A percentile compares a stretch with the other conserved stretches of the same genome.
phyloP scores from a whole-genome alignment of 306 rosid species.

The Rosa rugosa region DNA sequence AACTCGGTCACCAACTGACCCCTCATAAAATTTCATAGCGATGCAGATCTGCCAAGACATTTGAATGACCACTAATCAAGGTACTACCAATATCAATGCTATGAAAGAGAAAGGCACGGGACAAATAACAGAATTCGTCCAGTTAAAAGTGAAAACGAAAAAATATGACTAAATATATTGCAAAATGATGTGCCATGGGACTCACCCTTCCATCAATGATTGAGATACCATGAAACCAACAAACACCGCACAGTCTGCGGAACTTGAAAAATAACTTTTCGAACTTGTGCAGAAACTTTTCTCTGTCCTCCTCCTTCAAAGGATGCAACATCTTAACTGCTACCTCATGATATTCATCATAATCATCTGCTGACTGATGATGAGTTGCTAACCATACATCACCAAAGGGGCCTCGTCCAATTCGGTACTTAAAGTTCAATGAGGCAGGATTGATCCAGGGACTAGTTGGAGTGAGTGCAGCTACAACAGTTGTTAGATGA shows the following conservation, averaged over 20 bases:
- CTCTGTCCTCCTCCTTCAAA: constrained; percentile 52
- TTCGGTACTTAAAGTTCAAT: constrained; percentile 71
- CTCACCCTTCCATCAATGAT: constrained; percentile 66
- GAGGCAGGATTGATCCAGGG: constrained; percentile 76
- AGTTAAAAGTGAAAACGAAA: background rate
- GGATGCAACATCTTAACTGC: constrained; percentile 73
- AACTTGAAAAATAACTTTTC: constrained; percentile 49
- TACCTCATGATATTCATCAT: constrained; percentile 74
- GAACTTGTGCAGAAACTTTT: constrained; percentile 45
- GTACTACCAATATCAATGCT: background rate
- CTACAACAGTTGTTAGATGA: constrained; percentile 42
- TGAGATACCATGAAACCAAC: constrained; percentile 73
- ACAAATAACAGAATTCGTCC: background rate
- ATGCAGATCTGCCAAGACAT: constrained; percentile 59
- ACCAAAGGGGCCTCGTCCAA: constrained; percentile 83
- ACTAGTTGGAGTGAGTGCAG: constrained; percentile 35
- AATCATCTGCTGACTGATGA: constrained; percentile 80
- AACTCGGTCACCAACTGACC: constrained; percentile 76
- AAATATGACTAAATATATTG: background rate
- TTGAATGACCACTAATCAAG: background rate
- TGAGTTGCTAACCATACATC: constrained; percentile 85
- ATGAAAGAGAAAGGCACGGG: background rate
- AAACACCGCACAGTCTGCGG: constrained; percentile 43
- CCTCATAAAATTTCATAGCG: constrained; percentile 74
- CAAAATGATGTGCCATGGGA: background rate